These are phyloP conservation scores for Candida bentonensis DNA, from an alignment of 805 yeast species.

Conservation along the genomic window DNA sequence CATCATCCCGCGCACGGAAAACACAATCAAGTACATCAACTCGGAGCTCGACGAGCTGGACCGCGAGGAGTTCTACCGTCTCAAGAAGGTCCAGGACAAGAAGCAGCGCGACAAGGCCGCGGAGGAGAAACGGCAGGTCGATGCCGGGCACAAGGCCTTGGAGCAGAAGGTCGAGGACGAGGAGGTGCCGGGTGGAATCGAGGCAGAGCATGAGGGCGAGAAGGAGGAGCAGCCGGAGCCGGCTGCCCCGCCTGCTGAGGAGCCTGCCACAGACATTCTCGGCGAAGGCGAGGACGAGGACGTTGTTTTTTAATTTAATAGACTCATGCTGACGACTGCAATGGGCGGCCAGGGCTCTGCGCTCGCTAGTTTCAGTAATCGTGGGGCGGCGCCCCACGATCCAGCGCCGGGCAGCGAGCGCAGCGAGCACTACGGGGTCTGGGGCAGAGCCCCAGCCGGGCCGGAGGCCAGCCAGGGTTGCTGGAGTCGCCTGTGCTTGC, in stretches of 20 bases:
- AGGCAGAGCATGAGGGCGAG: conserved; percentile 7
- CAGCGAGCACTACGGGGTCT: no score
- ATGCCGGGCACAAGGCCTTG: neutral
- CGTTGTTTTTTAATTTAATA: conserved; percentile 26
- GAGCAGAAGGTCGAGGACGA: conserved; percentile 15
- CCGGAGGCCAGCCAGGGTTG: no score
- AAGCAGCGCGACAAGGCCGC: conserved; percentile 68
- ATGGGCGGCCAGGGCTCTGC: neutral
- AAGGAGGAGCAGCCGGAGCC: conserved; percentile 5
- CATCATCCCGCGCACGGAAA: conserved; percentile 93
- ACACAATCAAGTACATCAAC: conserved; percentile 82
- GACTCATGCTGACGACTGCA: neutral
- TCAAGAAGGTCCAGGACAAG: conserved; percentile 92
- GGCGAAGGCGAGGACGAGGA: conserved; percentile 30
- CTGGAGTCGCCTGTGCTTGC: no score
- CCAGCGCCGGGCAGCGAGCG: no score
- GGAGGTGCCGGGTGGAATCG: conserved; percentile 9
- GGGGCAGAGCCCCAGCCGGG: no score
- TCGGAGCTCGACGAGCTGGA: conserved; percentile 95
- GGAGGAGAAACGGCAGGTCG: conserved; percentile 26
- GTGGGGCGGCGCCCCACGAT: no score
- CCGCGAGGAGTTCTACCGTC: conserved; percentile 93
- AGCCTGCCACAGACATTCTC: conserved; percentile 21
- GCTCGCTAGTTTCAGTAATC: no score
- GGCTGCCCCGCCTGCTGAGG: neutral